Evolutionary conservation across 345 rosid genomes (phyloP).

Genomic region (Firmiana major): DNA sequence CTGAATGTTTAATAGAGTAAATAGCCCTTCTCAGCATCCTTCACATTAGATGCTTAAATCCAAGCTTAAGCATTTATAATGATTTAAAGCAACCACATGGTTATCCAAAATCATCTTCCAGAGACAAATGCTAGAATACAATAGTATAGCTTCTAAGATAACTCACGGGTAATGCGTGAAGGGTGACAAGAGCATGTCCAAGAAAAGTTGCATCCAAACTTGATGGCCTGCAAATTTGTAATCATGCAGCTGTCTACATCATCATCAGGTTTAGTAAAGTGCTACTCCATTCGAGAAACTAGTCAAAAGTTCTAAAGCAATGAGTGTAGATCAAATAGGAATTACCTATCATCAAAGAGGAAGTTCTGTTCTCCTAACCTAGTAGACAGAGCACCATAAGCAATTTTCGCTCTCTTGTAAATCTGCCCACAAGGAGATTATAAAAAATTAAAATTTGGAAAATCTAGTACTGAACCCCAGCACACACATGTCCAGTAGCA

Average conservation of each 20-base stretch:
- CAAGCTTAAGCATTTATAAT: not conserved
- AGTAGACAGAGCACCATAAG: constrained; percentile 76
- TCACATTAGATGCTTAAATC: not conserved
- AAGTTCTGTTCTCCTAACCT: constrained; percentile 68
- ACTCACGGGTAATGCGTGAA: constrained; percentile 87
- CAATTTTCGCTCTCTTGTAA: constrained; percentile 61
- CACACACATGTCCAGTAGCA: not conserved
- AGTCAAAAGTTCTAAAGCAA: not conserved
- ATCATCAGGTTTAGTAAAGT: not conserved
- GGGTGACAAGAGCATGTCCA: constrained; percentile 61
- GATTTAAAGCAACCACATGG: constrained; percentile 4
- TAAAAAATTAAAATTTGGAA: not conserved
- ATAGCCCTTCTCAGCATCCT: not conserved
- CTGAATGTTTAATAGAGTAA: not conserved
- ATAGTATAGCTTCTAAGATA: constrained; percentile 5
- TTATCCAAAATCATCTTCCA: not conserved
- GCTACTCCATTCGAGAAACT: not conserved
- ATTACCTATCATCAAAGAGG: constrained; percentile 72
- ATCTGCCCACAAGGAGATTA: constrained; percentile 45
- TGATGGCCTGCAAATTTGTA: constrained; percentile 59
- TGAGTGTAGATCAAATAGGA: not conserved
- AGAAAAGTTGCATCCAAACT: constrained; percentile 80
- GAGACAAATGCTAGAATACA: not conserved
- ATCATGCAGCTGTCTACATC: not conserved
- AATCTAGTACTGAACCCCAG: not conserved